Conservation (phyloP, 305 asterid species). For the Solanum hybrid region DNA sequence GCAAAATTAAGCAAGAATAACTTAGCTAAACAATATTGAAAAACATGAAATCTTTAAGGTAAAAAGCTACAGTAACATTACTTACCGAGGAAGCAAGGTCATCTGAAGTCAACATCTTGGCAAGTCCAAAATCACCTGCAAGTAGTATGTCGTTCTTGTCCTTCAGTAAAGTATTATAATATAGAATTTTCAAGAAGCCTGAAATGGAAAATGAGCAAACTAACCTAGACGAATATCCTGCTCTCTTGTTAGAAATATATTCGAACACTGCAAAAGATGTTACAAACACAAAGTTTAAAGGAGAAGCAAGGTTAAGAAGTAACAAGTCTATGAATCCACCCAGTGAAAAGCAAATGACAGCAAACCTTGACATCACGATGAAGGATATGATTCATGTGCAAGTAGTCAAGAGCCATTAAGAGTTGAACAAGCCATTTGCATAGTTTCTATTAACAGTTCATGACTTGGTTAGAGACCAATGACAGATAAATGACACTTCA, state of each 20-base stretch:
- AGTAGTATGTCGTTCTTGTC: conserved; percentile 6
- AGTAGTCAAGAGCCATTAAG: conserved; percentile 85
- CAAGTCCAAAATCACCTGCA: conserved; percentile 95
- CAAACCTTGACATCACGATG: conserved; percentile 93
- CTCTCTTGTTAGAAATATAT: conserved; percentile 80
- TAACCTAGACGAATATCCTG: conserved; percentile 90
- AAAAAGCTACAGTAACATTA: conserved; percentile 3
- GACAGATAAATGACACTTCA: background rate
- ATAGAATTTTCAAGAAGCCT: conserved; percentile 2
- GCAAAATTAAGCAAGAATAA: conserved; percentile 14
- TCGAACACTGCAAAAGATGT: conserved; percentile 67
- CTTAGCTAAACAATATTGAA: background rate
- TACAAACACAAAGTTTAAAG: background rate
- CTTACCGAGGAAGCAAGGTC: conserved; percentile 88
- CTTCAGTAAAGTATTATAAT: conserved; percentile 13
- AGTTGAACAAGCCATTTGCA: conserved; percentile 93
- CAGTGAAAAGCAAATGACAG: conserved; percentile 10
- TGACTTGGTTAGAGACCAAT: background rate
- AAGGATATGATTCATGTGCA: conserved; percentile 73
- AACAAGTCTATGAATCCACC: background rate
- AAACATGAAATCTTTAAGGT: background rate
- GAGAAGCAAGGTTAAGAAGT: background rate
- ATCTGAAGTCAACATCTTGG: conserved; percentile 77
- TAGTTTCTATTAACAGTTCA: conserved; percentile 46
- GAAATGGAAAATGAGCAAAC: conserved; percentile 9